Conservation (phyloP, 2,329 filamentous ascomycete genomes). For the Cladophialophora exuberans region DNA sequence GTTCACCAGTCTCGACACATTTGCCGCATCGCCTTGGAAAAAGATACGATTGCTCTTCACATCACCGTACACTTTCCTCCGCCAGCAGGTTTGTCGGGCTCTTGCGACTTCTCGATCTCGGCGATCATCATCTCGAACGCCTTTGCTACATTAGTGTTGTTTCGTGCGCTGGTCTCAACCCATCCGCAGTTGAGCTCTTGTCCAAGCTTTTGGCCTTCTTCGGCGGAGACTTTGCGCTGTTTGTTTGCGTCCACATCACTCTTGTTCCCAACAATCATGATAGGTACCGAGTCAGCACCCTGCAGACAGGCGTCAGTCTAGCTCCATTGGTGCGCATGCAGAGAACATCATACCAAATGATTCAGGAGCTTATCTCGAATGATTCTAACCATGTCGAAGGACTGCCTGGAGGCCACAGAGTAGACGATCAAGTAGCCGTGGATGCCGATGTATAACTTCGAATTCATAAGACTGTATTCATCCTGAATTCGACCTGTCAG, state of each 20-base stretch:
- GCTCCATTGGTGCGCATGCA: neutral
- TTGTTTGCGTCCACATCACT: slow-evolving; percentile 82
- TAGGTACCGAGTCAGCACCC: slow-evolving; percentile 89
- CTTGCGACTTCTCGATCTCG: slow-evolving; percentile 93
- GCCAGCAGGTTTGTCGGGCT: slow-evolving; percentile 79
- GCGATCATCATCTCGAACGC: slow-evolving; percentile 93
- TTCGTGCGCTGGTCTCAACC: slow-evolving; percentile 91
- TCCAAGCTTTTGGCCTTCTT: slow-evolving; percentile 82
- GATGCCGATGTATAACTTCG: slow-evolving; percentile 95
- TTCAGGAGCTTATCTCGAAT: slow-evolving; percentile 97
- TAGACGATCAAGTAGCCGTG: slow-evolving; percentile 99
- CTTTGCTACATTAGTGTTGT: slow-evolving; percentile 90
- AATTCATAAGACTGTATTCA: slow-evolving; percentile 98
- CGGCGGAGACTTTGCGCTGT: slow-evolving; percentile 84
- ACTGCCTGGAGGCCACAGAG: slow-evolving; percentile 90
- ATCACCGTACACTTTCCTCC: slow-evolving; percentile 84
- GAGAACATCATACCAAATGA: slow-evolving; percentile 67
- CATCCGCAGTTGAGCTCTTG: slow-evolving; percentile 90
- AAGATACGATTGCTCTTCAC: slow-evolving; percentile 55
- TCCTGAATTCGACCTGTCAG: slow-evolving; percentile 59
- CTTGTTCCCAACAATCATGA: slow-evolving; percentile 97
- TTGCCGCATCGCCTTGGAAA: neutral
- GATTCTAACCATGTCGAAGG: slow-evolving; percentile 96
- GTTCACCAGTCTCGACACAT: neutral
- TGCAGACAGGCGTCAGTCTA: slow-evolving; percentile 42